These are phyloP conservation scores for Starmerella potacharoeniae DNA, from an alignment of 805 yeast species.

Conservation along the genomic window DNA sequence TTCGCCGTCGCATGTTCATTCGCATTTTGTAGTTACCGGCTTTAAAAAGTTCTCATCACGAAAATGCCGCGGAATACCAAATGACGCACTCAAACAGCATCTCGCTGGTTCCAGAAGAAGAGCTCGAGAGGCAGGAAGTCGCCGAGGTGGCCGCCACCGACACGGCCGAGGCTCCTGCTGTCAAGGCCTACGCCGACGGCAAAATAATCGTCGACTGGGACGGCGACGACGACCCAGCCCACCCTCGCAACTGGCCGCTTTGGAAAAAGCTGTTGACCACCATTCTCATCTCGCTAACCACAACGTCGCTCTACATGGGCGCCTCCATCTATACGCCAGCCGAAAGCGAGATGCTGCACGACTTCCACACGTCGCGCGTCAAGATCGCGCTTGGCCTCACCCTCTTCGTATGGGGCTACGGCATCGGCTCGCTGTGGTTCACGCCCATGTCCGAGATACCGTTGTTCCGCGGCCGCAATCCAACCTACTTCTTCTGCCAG, in stretches of 20 bases:
- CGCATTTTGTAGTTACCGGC: too few species aligned
- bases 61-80: too few species aligned
- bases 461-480: constrained; percentile 38
- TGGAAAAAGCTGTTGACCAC: constrained; percentile 33
- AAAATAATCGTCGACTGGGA: constrained; percentile 25
- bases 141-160: too few species aligned
- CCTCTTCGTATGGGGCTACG: constrained; percentile 49
- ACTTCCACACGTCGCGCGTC: constrained; percentile 33
- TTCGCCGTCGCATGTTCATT: too few species aligned
- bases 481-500: constrained; percentile 37
- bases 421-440: constrained; percentile 45
- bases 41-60: too few species aligned
- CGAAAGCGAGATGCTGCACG: constrained; percentile 32
- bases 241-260: constrained; percentile 49
- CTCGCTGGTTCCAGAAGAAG: too few species aligned
- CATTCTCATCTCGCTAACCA: constrained; percentile 34
- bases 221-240: constrained; percentile 25
- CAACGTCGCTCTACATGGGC: constrained; percentile 46
- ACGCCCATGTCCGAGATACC: constrained; percentile 45
- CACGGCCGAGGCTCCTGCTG: too few species aligned
- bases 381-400: constrained; percentile 43
- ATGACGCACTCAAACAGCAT: too few species aligned
- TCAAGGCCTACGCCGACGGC: too few species aligned
- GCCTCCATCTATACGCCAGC: constrained; percentile 52
- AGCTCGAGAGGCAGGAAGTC: too few species aligned